Evolutionary conservation across 345 rosid species (phyloP).

Genomic region (Psidium friedrichsthalianum): DNA sequence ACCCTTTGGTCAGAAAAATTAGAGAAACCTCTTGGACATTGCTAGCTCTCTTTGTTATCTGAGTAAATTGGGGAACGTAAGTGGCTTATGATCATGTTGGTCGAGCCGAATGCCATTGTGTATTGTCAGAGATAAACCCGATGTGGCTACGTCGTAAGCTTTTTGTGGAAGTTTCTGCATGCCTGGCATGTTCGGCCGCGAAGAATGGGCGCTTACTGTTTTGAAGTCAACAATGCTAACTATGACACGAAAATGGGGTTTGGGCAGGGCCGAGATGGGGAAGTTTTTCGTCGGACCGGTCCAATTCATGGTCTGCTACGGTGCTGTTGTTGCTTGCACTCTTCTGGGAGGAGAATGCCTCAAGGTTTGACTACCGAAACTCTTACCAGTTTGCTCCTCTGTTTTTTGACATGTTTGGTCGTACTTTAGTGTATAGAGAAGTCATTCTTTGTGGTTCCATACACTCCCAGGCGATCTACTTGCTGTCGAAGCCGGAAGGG

Average conservation of each 20-base stretch:
- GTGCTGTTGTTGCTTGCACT: slow-evolving; percentile 50
- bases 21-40: no score
- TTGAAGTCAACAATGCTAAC: background rate
- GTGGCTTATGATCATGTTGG: background rate
- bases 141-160: background rate
- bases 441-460: background rate
- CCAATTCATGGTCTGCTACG: slow-evolving; percentile 41
- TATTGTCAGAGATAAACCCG: background rate
- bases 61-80: background rate
- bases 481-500: slow-evolving; percentile 43
- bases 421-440: background rate
- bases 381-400: background rate
- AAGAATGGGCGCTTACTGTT: background rate
- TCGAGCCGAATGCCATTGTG: background rate
- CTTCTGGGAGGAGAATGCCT: slow-evolving; percentile 83
- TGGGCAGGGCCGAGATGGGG: slow-evolving; percentile 65
- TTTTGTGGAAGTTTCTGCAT: background rate
- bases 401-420: background rate
- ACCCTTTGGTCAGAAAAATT: no score
- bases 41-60: no score
- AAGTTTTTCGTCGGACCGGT: slow-evolving; percentile 74
- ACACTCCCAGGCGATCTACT: slow-evolving; percentile 43
- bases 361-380: slow-evolving; percentile 24
- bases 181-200: background rate
- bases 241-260: background rate